phyloP scores from a whole-genome alignment of 805 yeast genomes.

The Candida tibetensis region DNA sequence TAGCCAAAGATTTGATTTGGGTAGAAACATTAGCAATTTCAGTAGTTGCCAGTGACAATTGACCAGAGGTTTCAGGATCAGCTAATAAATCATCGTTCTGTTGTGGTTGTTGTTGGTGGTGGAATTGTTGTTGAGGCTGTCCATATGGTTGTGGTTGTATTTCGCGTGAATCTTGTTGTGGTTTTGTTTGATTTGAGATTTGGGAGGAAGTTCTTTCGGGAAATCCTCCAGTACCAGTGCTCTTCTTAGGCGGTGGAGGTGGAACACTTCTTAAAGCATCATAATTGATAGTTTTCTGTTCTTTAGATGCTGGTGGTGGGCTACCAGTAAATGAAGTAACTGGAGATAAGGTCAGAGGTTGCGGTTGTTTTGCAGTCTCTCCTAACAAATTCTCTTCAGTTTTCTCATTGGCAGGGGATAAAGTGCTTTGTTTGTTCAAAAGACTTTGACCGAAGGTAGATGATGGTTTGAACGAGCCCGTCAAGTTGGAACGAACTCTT shows the following conservation, averaged over 20 bases:
- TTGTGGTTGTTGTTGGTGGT: background rate
- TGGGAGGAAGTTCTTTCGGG: conserved; percentile 14
- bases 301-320: conserved; percentile 12
- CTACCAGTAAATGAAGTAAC: conserved; percentile 25
- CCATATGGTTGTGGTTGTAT: background rate
- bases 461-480: conserved; percentile 67
- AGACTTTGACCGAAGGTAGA: conserved; percentile 83
- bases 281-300: conserved; percentile 36
- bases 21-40: conserved; percentile 85
- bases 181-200: background rate
- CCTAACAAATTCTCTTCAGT: conserved; percentile 29
- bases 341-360: conserved; percentile 28
- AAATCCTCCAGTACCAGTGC: conserved; percentile 4
- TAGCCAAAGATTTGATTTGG: conserved; percentile 74
- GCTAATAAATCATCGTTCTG: conserved; percentile 51
- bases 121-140: background rate
- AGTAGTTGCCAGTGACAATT: conserved; percentile 73
- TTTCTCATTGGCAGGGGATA: conserved; percentile 15
- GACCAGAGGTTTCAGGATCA: conserved; percentile 60
- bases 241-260: conserved; percentile 35
- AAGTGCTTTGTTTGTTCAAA: conserved; percentile 24
- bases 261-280: conserved; percentile 51
- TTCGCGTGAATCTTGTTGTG: conserved; percentile 1
- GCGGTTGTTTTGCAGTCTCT: conserved; percentile 16
- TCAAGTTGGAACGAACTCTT: conserved; percentile 29